Evolutionary conservation across 2,329 filamentous ascomycete genomes (phyloP).

Genomic region (Phaeosphaeria sp.): DNA sequence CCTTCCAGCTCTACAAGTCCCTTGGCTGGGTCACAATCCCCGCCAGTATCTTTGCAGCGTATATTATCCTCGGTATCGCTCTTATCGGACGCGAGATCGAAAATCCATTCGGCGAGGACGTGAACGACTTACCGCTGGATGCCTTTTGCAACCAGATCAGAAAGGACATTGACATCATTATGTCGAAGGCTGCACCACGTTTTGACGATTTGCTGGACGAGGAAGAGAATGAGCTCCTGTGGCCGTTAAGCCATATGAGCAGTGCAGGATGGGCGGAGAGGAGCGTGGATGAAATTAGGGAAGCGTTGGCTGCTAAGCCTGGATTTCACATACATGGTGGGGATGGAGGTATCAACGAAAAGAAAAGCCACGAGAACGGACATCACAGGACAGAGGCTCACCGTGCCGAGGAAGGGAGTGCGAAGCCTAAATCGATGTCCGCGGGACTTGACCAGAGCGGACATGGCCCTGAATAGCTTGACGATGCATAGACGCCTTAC

Average conservation of each 20-base stretch:
- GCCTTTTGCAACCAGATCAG: conserved; percentile 76
- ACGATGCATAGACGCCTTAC: too few species aligned
- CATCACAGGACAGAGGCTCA: conserved; percentile 11
- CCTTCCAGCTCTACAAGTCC: conserved; percentile 73
- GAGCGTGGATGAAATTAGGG: conserved; percentile 48
- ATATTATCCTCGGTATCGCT: conserved; percentile 81
- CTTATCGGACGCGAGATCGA: conserved; percentile 82
- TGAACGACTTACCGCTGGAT: conserved; percentile 73
- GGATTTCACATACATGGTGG: conserved; percentile 17
- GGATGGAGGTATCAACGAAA: conserved; percentile 7
- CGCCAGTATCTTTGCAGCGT: conserved; percentile 72
- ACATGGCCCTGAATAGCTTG: neutral
- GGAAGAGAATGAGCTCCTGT: conserved; percentile 60
- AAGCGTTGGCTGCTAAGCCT: conserved; percentile 47
- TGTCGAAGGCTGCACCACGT: conserved; percentile 60
- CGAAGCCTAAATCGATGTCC: neutral
- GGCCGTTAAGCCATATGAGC: conserved; percentile 55
- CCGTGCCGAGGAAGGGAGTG: conserved; percentile 19
- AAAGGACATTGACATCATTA: conserved; percentile 75
- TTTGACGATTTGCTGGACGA: conserved; percentile 58
- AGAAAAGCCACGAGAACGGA: conserved; percentile 13
- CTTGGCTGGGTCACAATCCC: conserved; percentile 79
- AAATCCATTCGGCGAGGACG: conserved; percentile 83
- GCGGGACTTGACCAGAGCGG: neutral
- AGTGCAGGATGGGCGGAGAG: conserved; percentile 44